Evolutionary conservation across 2,329 filamentous ascomycete species (phyloP).

Genomic region (Aspergillus pseudonomiae): DNA sequence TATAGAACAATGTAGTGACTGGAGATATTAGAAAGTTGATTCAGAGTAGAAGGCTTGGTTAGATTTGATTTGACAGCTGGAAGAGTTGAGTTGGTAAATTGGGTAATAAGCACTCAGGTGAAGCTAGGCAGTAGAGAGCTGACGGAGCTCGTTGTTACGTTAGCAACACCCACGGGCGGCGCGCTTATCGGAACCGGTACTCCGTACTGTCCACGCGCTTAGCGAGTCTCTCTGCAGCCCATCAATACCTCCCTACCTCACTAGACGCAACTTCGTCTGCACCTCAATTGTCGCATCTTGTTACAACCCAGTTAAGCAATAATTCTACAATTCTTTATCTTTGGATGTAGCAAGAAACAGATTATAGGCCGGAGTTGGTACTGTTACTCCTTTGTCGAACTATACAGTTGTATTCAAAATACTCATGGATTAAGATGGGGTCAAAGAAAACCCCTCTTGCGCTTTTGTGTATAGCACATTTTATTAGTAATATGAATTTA

Average conservation of each 20-base stretch:
- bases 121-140: conserved; percentile 40
- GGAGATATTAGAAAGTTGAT: conserved; percentile 17
- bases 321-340: not conserved
- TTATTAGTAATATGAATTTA: not conserved
- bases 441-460: not conserved
- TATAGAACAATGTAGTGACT: conserved; percentile 14
- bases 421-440: not conserved
- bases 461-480: not conserved
- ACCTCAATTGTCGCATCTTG: not conserved
- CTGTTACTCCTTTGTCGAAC: not conserved
- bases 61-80: not conserved
- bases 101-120: not conserved
- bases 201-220: conserved; percentile 10
- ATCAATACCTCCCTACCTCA: not conserved
- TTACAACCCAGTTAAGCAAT: not conserved
- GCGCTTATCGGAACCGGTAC: conserved; percentile 20
- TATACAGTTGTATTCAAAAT: not conserved
- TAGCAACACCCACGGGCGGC: conserved; percentile 21
- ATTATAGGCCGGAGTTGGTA: not conserved
- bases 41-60: not conserved
- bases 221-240: conserved; percentile 1
- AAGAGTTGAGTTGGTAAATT: not conserved
- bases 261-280: not conserved
- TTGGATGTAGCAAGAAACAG: not conserved
- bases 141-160: conserved; percentile 37